Base-by-base conservation (phyloP, 2,329 filamentous ascomycete species). In the Neocucurbitaria cava region DNA sequence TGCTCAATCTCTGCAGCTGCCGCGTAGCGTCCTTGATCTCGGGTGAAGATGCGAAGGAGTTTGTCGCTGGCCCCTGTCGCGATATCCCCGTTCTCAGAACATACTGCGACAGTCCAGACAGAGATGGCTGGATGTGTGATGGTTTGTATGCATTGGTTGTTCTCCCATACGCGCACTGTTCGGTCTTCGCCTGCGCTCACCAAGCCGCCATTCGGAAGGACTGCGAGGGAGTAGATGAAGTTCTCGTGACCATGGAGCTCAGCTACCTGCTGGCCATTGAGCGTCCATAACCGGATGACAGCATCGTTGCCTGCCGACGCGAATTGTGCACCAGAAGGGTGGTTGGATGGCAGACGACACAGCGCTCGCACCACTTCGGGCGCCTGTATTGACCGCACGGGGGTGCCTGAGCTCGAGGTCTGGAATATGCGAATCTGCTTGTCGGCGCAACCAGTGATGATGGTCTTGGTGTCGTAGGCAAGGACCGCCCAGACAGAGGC, bases 61-160 rank as follows among this genome's bases (percentile, higher is more conserved):
- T 90, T 88, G 71, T 99, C 95, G 73, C 94, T 99, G 24, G 94
- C 89, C 28, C 94, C 95, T 2, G 91, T 91, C n/a, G 92, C 91
- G 56, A 99, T 94, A 68, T 99, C 96, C 20, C 95, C 94, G 43
- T 86, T 96, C 58, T 91, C 87, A 0, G 83, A 71, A 69, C 91
- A 95, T 10, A 86, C 90, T n/a, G 92, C 90, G 17, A 99, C 92
- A 13, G 87, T 83, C 95, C 95, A 99, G 5, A 99, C 93, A 0
- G 94, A 98, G 50, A 98, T 96, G 9, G 95, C 95, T 10, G 95
- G 95, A 69, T 97, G 92, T 1, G 94, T 97, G 61, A 99, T 98
- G 35, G 94, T 97, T 76, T 99, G 95, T 41, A 96, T 79, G 72
- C 94, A 98, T 52, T 92, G 83, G 13, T 81, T 85, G 40, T 89